These are phyloP conservation scores for Sclerotinia spermophila DNA, from an alignment of 2,329 filamentous ascomycete genomes.

Conservation along the genomic window DNA sequence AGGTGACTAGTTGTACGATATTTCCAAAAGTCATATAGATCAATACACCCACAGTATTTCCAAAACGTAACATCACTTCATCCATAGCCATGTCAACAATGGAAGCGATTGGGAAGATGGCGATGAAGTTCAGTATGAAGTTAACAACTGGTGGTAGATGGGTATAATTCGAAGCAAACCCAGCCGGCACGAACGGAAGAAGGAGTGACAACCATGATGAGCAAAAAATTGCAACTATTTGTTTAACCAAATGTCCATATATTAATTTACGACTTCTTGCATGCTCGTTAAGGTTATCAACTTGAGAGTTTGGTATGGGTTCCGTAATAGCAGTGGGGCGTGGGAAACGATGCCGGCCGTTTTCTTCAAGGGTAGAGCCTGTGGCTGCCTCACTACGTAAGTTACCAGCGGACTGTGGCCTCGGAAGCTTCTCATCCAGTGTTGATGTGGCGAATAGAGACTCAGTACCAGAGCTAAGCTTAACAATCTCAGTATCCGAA, in stretches of 20 bases:
- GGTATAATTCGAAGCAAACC: conserved; percentile 68
- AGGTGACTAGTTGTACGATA: conserved; percentile 57
- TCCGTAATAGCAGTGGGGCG: background rate
- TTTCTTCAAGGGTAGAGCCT: background rate
- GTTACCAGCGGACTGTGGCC: background rate
- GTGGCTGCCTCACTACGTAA: background rate
- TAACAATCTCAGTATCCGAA: background rate
- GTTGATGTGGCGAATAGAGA: background rate
- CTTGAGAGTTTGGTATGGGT: background rate
- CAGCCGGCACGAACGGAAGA: conserved; percentile 69
- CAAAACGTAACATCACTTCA: conserved; percentile 73
- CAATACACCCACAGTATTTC: conserved; percentile 79
- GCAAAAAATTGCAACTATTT: conserved; percentile 52
- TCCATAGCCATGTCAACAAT: conserved; percentile 83
- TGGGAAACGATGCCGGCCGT: background rate
- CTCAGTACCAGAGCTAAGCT: background rate
- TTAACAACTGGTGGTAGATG: conserved; percentile 56
- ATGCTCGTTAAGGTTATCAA: too few relatives aligned
- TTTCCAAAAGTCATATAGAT: conserved; percentile 81
- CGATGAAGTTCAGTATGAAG: conserved; percentile 86
- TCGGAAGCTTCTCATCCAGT: background rate
- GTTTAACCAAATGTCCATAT: background rate
- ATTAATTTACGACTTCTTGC: background rate
- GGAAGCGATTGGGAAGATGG: conserved; percentile 83
- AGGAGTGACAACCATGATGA: conserved; percentile 82